phyloP scores from a whole-genome alignment of 2,329 filamentous ascomycete species.

The Aspergillus fumigatiaffinis region DNA sequence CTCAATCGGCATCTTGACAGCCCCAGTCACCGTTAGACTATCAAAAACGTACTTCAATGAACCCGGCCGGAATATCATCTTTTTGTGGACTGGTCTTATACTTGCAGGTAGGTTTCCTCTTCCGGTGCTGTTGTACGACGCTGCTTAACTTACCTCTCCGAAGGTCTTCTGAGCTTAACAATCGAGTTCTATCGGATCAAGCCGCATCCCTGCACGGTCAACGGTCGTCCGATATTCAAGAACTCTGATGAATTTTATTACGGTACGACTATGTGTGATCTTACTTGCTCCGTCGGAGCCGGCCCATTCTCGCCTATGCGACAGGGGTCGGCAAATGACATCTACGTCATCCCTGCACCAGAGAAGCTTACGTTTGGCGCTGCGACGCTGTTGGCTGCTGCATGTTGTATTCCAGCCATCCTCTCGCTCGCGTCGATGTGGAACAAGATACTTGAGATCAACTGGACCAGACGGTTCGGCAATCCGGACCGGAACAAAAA shows the following conservation, averaged over 20 bases:
- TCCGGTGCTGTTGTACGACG: conserved; percentile 37
- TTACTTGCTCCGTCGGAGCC: background rate
- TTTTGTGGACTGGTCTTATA: conserved; percentile 61
- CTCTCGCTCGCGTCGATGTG: conserved; percentile 59
- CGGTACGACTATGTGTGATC: background rate
- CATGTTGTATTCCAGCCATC: conserved; percentile 62
- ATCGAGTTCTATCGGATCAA: background rate
- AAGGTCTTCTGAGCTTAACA: background rate
- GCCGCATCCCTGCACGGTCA: background rate
- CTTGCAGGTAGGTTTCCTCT: conserved; percentile 44
- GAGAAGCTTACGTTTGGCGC: conserved; percentile 54
- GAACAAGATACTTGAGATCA: conserved; percentile 61
- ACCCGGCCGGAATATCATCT: conserved; percentile 62
- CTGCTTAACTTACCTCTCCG: background rate
- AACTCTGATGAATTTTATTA: background rate
- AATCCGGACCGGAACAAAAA: conserved; percentile 18
- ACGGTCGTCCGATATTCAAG: background rate
- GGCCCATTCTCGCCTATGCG: conserved; percentile 49
- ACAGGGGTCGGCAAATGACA: conserved; percentile 53
- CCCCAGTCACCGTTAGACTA: conserved; percentile 58
- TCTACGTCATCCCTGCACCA: conserved; percentile 61
- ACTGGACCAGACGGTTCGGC: conserved; percentile 51
- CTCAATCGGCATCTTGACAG: conserved; percentile 61
- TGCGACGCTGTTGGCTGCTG: conserved; percentile 58
- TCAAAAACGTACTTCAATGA: conserved; percentile 63